Conservation (phyloP, 2,329 filamentous ascomycete genomes). For the Aspergillaceae sp. region DNA sequence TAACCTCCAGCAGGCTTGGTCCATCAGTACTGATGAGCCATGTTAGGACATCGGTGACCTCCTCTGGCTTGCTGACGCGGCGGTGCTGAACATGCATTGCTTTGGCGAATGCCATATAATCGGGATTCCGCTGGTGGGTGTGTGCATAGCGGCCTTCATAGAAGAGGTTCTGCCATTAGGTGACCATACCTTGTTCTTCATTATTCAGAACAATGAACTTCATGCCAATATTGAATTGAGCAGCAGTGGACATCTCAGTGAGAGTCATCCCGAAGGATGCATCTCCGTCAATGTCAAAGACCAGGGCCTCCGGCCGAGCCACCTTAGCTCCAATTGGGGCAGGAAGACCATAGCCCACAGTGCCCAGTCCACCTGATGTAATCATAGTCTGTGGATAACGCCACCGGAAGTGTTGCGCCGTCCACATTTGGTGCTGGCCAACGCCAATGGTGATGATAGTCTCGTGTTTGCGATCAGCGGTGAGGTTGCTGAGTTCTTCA, state of each 20-base stretch:
- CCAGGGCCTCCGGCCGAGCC: slow-evolving; percentile 63
- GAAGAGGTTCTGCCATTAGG: slow-evolving; percentile 86
- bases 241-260: slow-evolving; percentile 76
- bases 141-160: slow-evolving; percentile 78
- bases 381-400: slow-evolving; percentile 81
- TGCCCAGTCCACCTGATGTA: slow-evolving; percentile 84
- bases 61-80: slow-evolving; percentile 59
- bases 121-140: slow-evolving; percentile 76
- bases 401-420: slow-evolving; percentile 90
- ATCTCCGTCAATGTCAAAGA: slow-evolving; percentile 67
- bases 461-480: slow-evolving; percentile 62
- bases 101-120: slow-evolving; percentile 73
- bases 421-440: slow-evolving; percentile 97
- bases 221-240: slow-evolving; percentile 84
- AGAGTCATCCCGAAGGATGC: slow-evolving; percentile 89
- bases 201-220: slow-evolving; percentile 88
- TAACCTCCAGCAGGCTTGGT: slow-evolving; percentile 73
- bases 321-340: slow-evolving; percentile 91
- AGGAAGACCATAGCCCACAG: slow-evolving; percentile 92
- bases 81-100: slow-evolving; percentile 35
- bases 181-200: slow-evolving; percentile 90
- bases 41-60: slow-evolving; percentile 61
- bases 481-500: slow-evolving; percentile 73
- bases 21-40: slow-evolving; percentile 77
- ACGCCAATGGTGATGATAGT: slow-evolving; percentile 87